Evolutionary conservation across 2,329 filamentous ascomycete species (phyloP).

Genomic region (Diaporthe ampelina): DNA sequence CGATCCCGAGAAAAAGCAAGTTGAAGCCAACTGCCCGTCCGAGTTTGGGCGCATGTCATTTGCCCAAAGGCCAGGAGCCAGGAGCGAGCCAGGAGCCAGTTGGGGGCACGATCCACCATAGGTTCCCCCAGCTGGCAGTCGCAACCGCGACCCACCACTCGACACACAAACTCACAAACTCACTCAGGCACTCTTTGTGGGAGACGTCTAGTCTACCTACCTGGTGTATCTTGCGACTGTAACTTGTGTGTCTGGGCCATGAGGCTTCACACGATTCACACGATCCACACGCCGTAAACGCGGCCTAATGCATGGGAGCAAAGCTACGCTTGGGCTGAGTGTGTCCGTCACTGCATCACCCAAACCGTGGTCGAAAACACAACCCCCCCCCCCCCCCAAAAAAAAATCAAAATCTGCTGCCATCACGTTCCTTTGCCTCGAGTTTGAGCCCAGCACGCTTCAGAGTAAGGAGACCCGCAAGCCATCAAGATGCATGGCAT

Average conservation of each 20-base stretch:
- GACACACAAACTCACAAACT: neutral
- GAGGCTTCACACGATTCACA: neutral
- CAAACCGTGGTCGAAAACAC: slow-evolving; percentile 4
- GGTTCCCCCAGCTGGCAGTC: slow-evolving; percentile 4
- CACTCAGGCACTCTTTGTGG: neutral
- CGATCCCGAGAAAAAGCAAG: slow-evolving; percentile 34
- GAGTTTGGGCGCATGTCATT: slow-evolving; percentile 7
- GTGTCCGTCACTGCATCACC: neutral
- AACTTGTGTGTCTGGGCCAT: slow-evolving; percentile 8
- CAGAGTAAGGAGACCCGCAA: neutral
- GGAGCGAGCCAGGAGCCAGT: neutral
- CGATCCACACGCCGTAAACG: neutral
- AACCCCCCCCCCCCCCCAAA: too few species aligned
- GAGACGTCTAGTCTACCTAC: neutral
- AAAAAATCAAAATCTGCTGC: too few species aligned
- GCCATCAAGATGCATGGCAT: neutral
- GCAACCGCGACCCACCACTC: slow-evolving; percentile 3
- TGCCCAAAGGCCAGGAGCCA: neutral
- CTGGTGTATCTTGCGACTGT: slow-evolving; percentile 8
- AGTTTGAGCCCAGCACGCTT: neutral
- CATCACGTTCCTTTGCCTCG: neutral
- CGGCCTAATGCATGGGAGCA: neutral
- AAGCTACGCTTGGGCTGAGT: slow-evolving; percentile 29
- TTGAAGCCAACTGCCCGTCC: slow-evolving; percentile 9
- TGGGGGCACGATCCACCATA: neutral